Evolutionary conservation across 495 filamentous ascomycete species (phyloP), one percentile per base, ranked within the genome.

Genomic region (Podospora anserina): DNA sequence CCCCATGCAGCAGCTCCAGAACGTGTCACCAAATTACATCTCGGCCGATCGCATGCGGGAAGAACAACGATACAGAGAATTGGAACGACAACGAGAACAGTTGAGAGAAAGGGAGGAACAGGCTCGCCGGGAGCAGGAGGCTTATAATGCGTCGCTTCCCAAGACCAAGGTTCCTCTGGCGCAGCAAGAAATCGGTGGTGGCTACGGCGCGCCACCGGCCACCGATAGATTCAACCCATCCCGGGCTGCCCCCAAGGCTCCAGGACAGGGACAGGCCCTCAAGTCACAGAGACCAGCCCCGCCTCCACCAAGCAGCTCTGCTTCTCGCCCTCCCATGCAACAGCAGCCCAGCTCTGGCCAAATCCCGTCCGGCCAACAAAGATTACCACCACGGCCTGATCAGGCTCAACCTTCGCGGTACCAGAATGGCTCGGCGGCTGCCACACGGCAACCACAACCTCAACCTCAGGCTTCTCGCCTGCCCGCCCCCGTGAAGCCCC

Each of bases 91-190:
- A 56, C 9, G 39, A 49, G 39, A 49, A 16, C 82, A 72, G 76
- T 84, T 88, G 63, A 85, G 84, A 56, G 88, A 92, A 66, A 82
- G 82, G 4, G 84, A 90, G 66, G 89, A 93, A 72, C 87, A 89
- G 71, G 84, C 85, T 61, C 87, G 89, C 68, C 83, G 86, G 66
- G 92, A 97, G 6, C 83, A 90, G 69, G 92, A 92, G 72, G 91
- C 87, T 23, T 97, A 95, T 77, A 95, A 97, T 78, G 88, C 90
- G n/a, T 90, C 90, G 16, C 75, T 97, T 57, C 92, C 93, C 18
- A 89, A 96, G 79, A 85, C 84, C 15, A 88, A 90, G 67, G 79
- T 85, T 4, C 91, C 92, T 0, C 75, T 92, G 34, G 93, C 92
- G n/a, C 90, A 97, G 74, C 93, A 97, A 78, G 93, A 97, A 78